These are phyloP conservation scores for Fomes fomentarius DNA, from an alignment of 1,284 basidiomycete genomes.

Conservation along the genomic window DNA sequence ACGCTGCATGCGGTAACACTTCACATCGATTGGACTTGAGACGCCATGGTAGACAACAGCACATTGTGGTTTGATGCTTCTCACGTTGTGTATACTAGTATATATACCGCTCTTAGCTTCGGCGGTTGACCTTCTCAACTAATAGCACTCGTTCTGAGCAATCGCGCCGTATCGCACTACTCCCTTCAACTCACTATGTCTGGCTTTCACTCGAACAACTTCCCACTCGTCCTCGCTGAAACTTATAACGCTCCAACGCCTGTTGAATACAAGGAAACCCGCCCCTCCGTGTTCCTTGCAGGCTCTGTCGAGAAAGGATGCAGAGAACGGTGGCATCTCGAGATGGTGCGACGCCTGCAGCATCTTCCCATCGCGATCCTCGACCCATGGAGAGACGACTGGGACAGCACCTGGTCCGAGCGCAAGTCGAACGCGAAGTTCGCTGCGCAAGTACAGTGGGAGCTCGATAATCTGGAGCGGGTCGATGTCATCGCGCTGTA, in stretches of 20 bases:
- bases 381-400: constrained; percentile 7
- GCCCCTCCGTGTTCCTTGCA: constrained; percentile 7
- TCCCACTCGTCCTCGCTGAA: background rate
- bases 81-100: background rate
- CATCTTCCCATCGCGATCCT: constrained; percentile 5
- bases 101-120: too few species aligned
- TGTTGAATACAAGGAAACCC: background rate
- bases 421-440: constrained; percentile 1
- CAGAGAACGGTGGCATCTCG: constrained; percentile 1
- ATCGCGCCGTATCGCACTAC: too few species aligned
- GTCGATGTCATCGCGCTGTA: constrained; percentile 11
- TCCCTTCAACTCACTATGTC: background rate
- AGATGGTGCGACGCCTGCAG: background rate
- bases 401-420: constrained; percentile 3
- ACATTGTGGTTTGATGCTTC: background rate
- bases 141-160: too few species aligned
- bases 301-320: constrained; percentile 6
- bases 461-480: constrained; percentile 1
- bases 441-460: constrained; percentile 7
- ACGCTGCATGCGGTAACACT: too few species aligned
- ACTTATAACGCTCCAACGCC: background rate
- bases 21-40: too few species aligned
- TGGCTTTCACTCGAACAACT: background rate
- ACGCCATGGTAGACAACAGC: too few species aligned
- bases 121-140: too few species aligned